Percentiles rank a stretch among this genome's conserved stretches.
These are phyloP conservation scores for Claviceps sp. DNA, from an alignment of 2,329 filamentous ascomycete genomes.

Conservation along the genomic window DNA sequence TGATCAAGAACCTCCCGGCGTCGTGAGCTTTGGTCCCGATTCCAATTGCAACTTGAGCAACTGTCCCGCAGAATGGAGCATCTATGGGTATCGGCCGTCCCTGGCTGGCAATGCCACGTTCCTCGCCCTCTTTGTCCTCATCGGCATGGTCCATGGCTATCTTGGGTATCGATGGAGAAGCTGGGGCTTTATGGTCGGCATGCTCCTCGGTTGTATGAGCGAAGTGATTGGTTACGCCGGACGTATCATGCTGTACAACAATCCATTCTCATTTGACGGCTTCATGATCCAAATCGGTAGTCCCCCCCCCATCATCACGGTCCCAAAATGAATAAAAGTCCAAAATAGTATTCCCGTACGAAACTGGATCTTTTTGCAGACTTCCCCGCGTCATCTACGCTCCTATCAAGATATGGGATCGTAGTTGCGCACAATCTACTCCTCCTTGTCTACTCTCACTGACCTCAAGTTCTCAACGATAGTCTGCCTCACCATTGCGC, in stretches of 20 bases:
- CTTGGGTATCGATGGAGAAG: slow-evolving; percentile 33
- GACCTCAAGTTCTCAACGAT: not conserved
- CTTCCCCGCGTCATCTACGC: not conserved
- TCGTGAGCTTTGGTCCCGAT: slow-evolving; percentile 27
- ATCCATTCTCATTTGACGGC: slow-evolving; percentile 43
- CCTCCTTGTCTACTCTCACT: not conserved
- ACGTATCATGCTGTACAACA: slow-evolving; percentile 40
- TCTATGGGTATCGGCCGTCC: slow-evolving; percentile 41
- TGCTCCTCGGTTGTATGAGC: slow-evolving; percentile 40
- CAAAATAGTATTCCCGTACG: not conserved
- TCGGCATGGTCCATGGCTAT: slow-evolving; percentile 26
- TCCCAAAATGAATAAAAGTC: not conserved
- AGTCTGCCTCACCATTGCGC: slow-evolving; percentile 41
- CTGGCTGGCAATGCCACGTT: slow-evolving; percentile 40
- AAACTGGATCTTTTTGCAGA: not conserved
- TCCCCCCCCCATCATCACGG: slow-evolving; percentile 7
- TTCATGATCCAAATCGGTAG: slow-evolving; percentile 54
- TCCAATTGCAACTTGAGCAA: slow-evolving; percentile 33
- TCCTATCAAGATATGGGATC: too few relatives aligned
- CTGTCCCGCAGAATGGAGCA: slow-evolving; percentile 32
- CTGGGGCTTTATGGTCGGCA: slow-evolving; percentile 35
- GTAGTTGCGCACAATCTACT: not conserved
- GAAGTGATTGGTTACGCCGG: slow-evolving; percentile 52
- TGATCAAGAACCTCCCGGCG: slow-evolving; percentile 4
- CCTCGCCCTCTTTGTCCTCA: slow-evolving; percentile 32